These are phyloP conservation scores for Cudoniella acicularis DNA, from an alignment of 495 filamentous ascomycete genomes.

Conservation along the genomic window DNA sequence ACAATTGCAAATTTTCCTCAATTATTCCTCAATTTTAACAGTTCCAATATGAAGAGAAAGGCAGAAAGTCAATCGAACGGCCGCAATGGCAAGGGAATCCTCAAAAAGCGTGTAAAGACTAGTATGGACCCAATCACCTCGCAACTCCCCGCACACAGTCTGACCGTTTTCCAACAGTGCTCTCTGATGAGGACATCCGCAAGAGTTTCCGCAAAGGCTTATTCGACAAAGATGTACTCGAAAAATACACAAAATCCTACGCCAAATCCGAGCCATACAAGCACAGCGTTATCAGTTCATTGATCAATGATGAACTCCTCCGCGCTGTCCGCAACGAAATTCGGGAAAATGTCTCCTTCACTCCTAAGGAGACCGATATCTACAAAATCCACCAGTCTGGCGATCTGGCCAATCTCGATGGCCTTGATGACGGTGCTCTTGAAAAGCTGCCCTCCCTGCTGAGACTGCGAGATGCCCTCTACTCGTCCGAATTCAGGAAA, in stretches of 20 bases:
- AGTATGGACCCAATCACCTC: conserved; percentile 12
- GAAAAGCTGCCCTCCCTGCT: conserved; percentile 80
- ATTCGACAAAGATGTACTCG: conserved; percentile 63
- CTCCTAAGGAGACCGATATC: conserved; percentile 98
- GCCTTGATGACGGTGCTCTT: conserved; percentile 77
- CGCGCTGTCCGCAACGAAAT: conserved; percentile 87
- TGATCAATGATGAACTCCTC: conserved; percentile 77
- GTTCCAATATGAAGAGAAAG: conserved; percentile 25
- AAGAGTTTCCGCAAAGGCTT: conserved; percentile 67
- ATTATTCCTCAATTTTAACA: not conserved
- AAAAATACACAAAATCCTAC: conserved; percentile 68
- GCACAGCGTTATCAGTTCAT: conserved; percentile 77
- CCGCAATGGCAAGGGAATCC: conserved; percentile 19
- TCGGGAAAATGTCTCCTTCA: conserved; percentile 83
- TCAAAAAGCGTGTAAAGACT: conserved; percentile 28
- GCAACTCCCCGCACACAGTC: not conserved
- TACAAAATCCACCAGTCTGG: conserved; percentile 99
- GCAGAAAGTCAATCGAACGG: conserved; percentile 20
- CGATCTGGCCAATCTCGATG: conserved; percentile 94
- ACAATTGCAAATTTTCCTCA: not conserved
- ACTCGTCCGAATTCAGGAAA: conserved; percentile 82
- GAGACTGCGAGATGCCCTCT: conserved; percentile 84
- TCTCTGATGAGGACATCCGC: conserved; percentile 22
- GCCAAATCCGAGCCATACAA: conserved; percentile 77
- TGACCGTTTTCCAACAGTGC: conserved; percentile 13